Evolutionary conservation across 495 filamentous ascomycete species (phyloP).

Genomic region (Aspergillus indologenus): DNA sequence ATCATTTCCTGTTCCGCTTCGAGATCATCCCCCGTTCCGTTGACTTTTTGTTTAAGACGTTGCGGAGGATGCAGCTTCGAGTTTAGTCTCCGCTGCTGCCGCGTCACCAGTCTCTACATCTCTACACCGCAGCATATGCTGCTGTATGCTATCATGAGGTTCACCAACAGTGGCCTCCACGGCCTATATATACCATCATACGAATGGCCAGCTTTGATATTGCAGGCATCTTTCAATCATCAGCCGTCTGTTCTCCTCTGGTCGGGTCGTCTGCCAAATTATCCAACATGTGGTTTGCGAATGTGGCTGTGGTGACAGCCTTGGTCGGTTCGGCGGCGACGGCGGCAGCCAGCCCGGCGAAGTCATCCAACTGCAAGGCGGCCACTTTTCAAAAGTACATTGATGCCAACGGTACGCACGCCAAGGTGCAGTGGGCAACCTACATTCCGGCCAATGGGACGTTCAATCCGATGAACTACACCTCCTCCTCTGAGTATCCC

Average conservation of each 20-base stretch:
- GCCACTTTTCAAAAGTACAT: constrained; percentile 1
- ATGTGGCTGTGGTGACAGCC: neutral
- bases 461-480: constrained; percentile 17
- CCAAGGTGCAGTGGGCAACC: neutral
- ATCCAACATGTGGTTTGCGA: neutral
- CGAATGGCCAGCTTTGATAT: neutral
- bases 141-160: neutral
- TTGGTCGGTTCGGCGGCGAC: neutral
- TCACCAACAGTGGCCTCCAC: neutral
- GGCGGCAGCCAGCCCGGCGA: neutral
- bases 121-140: neutral
- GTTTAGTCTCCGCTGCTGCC: too few species aligned
- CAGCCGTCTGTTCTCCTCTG: too few species aligned
- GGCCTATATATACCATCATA: neutral
- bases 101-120: too few species aligned
- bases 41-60: too few species aligned
- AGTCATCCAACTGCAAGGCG: neutral
- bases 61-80: too few species aligned
- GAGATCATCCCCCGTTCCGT: too few species aligned
- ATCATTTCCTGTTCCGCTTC: neutral
- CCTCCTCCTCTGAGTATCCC: constrained; percentile 43
- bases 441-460: constrained; percentile 3
- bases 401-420: constrained; percentile 1
- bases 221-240: neutral
- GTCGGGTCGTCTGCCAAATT: too few species aligned